These are phyloP conservation scores for Tilletia caries DNA, from an alignment of 1,284 basidiomycete genomes.

Conservation along the genomic window DNA sequence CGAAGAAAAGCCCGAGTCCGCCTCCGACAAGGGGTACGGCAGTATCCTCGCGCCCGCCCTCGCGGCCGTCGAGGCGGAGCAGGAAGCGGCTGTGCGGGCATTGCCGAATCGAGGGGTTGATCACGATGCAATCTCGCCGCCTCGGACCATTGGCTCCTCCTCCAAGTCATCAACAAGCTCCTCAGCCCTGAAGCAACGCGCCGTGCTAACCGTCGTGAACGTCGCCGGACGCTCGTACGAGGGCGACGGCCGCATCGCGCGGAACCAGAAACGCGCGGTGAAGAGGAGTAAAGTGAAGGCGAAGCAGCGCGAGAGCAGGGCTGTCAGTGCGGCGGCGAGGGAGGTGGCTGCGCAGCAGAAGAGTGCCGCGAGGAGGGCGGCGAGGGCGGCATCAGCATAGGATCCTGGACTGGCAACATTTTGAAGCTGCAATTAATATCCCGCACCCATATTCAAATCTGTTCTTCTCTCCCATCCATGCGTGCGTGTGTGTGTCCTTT, in stretches of 20 bases:
- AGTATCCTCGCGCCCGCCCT: conserved; percentile 36
- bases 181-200: not conserved
- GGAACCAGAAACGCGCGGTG: conserved; percentile 28
- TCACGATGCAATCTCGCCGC: conserved; percentile 15
- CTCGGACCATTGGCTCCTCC: conserved; percentile 18
- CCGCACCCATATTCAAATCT: no score
- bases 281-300: conserved; percentile 25
- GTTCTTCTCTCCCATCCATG: no score
- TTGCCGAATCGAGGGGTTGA: conserved; percentile 31
- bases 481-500: no score
- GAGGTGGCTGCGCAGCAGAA: not conserved
- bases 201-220: conserved; percentile 25
- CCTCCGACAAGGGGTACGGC: conserved; percentile 37
- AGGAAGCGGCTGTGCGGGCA: conserved; percentile 25
- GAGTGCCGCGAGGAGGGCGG: not conserved
- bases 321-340: not conserved
- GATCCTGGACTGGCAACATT: no score
- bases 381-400: no score
- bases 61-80: conserved; percentile 19
- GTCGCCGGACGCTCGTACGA: conserved; percentile 33
- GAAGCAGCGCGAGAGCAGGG: conserved; percentile 1
- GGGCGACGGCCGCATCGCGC: conserved; percentile 30
- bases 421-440: no score
- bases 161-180: not conserved
- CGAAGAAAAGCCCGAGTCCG: not conserved